These are phyloP conservation scores for Phytophthora vignae DNA, from an alignment of 352 stramenopile species.

Conservation along the genomic window DNA sequence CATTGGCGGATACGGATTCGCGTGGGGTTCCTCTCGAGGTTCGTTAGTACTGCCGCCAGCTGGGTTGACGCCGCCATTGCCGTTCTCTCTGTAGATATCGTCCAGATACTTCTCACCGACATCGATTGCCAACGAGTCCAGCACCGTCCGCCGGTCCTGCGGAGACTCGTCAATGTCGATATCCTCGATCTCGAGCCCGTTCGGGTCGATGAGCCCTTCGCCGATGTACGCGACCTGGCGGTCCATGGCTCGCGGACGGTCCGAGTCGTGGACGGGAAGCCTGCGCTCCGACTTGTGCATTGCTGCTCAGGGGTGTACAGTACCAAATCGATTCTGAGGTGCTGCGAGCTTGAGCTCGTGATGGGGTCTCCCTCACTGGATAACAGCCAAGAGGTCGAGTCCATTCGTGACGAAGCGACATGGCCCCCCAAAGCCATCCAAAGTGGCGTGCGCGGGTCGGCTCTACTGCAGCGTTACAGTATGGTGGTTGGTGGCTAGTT, in stretches of 20 bases:
- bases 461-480: neutral
- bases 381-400: neutral
- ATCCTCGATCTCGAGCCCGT: constrained; percentile 40
- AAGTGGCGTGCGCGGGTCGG: neutral
- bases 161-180: constrained; percentile 45
- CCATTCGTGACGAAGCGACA: neutral
- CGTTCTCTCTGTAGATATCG: constrained; percentile 66
- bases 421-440: neutral
- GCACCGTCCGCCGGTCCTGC: constrained; percentile 20
- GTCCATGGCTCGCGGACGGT: constrained; percentile 15
- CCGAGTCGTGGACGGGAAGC: constrained; percentile 10
- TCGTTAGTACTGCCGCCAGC: neutral
- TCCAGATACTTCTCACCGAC: constrained; percentile 68
- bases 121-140: constrained; percentile 66
- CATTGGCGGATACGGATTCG: neutral
- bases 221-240: constrained; percentile 51
- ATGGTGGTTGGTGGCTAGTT: neutral
- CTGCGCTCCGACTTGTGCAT: neutral
- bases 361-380: neutral
- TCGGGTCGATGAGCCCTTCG: constrained; percentile 58
- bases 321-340: constrained; percentile 14
- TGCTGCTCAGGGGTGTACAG: too few relatives aligned
- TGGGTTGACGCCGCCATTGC: constrained; percentile 9
- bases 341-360: neutral
- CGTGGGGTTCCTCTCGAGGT: neutral